Evolutionary conservation across 1,139 yeast species (phyloP), one percentile per base, ranked within the genome.

Genomic region (Candida anutae): DNA sequence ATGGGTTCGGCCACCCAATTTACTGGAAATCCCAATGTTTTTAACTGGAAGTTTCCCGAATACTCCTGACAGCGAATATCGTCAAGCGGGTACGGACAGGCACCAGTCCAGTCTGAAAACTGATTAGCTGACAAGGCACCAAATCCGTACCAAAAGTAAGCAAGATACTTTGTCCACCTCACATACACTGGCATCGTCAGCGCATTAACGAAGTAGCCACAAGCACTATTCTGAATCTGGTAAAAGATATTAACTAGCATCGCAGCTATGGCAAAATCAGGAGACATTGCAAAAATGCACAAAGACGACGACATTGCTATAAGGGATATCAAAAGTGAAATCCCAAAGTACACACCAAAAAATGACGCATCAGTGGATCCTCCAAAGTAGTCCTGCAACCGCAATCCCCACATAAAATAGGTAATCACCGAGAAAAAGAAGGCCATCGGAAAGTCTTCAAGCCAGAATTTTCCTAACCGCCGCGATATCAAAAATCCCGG

Each of bases 121-220:
- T 82, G 82, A 44, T 78, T 80, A 1, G 85, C 68, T 13, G 68
- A 42, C 31, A 78, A 49, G 1, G 81, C 78, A 1, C 93, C 93
- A 52, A 79, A 80, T 0, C 76, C 77, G 43, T 80, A 83, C 82
- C 90, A 84, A 32, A 80, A 69, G 43, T 74, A 79, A 0, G 88
- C 77, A 29, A 77, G 53, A 49, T 82, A 84, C 44, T 78, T 81
- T 5, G 77, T 65, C 95, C 95, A 84, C 21, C 88, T 64, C 4
- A 84, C 94, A 44, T 84, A 84, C 4, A 82, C 94, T 0, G 94
- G 94, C 77, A 83, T 70, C 2, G 76, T 66, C 12, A 65, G 59
- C 0, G 88, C 74, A 50, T 81, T 83, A 13, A 78, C 82, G 43
- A 81, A 83, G 50, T 75, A 82, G 1, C 95, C 95, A 51, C 87